Percentiles rank a stretch among this genome's conserved stretches.
Conservation (phyloP, 257 asterid species). For the Solanum chilense region DNA sequence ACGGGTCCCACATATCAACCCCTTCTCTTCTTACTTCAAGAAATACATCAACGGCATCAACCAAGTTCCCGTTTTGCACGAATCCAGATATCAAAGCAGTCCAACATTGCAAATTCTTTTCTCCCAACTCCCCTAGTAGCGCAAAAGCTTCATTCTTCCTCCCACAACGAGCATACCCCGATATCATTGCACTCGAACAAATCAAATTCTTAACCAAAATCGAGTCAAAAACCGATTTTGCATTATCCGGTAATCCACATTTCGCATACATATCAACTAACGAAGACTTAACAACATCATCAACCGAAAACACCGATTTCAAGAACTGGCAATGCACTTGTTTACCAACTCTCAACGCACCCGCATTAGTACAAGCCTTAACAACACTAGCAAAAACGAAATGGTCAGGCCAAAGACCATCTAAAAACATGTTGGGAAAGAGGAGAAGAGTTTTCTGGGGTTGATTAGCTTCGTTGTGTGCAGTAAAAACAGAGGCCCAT, state of each 20-base stretch:
- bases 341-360: slow-evolving; percentile 33
- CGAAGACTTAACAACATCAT: slow-evolving; percentile 72
- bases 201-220: slow-evolving; percentile 37
- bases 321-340: slow-evolving; percentile 61
- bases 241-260: slow-evolving; percentile 48
- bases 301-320: slow-evolving; percentile 30
- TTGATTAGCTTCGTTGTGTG: slow-evolving; percentile 45
- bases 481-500: slow-evolving; percentile 75
- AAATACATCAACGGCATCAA: slow-evolving; percentile 41
- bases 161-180: slow-evolving; percentile 59
- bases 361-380: slow-evolving; percentile 52
- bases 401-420: slow-evolving; percentile 48
- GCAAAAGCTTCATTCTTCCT: slow-evolving; percentile 45
- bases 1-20: slow-evolving; percentile 33
- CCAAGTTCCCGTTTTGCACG: slow-evolving; percentile 43
- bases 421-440: slow-evolving; percentile 22
- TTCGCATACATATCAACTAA: slow-evolving; percentile 70
- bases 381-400: slow-evolving; percentile 48
- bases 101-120: slow-evolving; percentile 38
- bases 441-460: slow-evolving; percentile 21
- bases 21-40: slow-evolving; percentile 49
- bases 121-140: slow-evolving; percentile 25
- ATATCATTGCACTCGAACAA: slow-evolving; percentile 62
- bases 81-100: slow-evolving; percentile 66
- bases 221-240: slow-evolving; percentile 38